Conservation (phyloP, 306 rosid species). For the Lablab purpureus region DNA sequence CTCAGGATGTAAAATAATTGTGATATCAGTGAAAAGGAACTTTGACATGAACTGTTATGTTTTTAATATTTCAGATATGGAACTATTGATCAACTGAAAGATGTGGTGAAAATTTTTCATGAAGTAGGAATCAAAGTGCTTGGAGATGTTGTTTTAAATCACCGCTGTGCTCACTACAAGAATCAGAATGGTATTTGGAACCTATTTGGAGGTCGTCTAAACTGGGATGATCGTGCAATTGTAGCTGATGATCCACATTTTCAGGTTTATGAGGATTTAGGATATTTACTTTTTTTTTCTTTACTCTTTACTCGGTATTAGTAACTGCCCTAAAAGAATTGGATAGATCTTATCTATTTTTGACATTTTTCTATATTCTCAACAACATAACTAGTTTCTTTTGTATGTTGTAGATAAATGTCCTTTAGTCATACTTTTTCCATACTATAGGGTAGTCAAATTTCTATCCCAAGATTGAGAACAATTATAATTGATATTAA, state of each 20-base stretch:
- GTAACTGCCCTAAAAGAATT: constrained; percentile 14
- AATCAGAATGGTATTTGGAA: constrained; percentile 98
- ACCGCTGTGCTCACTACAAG: constrained; percentile 86
- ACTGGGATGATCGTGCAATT: constrained; percentile 98
- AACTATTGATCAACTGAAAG: constrained; percentile 82
- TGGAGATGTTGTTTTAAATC: constrained; percentile 98
- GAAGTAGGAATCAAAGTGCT: constrained; percentile 73
- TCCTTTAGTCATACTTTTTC: not conserved
- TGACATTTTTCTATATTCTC: constrained; percentile 4
- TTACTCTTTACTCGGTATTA: not conserved
- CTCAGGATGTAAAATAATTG: not conserved
- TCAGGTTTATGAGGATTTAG: constrained; percentile 67
- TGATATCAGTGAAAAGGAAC: constrained; percentile 4
- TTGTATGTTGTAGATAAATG: constrained; percentile 3
- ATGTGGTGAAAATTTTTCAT: constrained; percentile 72
- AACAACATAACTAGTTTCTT: constrained; percentile 11
- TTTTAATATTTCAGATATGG: constrained; percentile 72
- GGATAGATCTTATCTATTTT: not conserved
- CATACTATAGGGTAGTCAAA: not conserved
- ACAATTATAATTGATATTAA: constrained; percentile 17
- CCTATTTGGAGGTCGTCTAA: constrained; percentile 88
- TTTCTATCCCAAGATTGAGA: constrained; percentile 23
- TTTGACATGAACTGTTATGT: constrained; percentile 28
- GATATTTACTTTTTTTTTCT: constrained; percentile 6
- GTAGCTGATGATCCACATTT: constrained; percentile 99